Percentiles rank a stretch among this genome's conserved stretches.
Evolutionary conservation across 2,329 filamentous ascomycete genomes (phyloP).

Genomic region (Trichoderma sp.): DNA sequence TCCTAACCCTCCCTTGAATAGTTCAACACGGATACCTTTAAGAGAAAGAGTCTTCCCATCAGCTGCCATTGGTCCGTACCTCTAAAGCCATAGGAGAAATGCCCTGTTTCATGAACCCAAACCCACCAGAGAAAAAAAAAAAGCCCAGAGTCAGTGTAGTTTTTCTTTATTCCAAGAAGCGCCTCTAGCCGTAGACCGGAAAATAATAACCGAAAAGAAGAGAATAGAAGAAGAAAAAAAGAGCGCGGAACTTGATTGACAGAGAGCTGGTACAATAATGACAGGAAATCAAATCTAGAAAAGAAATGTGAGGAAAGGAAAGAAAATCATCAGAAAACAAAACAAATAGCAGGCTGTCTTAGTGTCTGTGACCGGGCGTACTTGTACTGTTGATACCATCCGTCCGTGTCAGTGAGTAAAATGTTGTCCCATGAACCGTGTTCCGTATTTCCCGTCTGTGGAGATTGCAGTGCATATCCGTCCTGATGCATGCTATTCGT

Average conservation of each 20-base stretch:
- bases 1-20: background rate
- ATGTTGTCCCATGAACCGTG: constrained; percentile 1
- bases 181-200: constrained; percentile 21
- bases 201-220: constrained; percentile 18
- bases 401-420: background rate
- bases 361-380: constrained; percentile 10
- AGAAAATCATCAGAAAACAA: background rate
- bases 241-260: background rate
- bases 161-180: constrained; percentile 24
- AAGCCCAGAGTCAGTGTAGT: background rate
- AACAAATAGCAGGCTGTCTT: constrained; percentile 13
- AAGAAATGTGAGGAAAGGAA: background rate
- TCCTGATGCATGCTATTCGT: background rate
- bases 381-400: constrained; percentile 20
- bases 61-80: background rate
- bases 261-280: background rate
- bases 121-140: background rate
- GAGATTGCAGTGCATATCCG: background rate
- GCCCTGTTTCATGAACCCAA: constrained; percentile 6
- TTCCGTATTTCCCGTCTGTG: constrained; percentile 16
- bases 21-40: background rate
- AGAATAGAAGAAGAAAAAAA: background rate
- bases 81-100: constrained; percentile 8
- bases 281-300: background rate
- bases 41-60: background rate